A percentile compares a stretch with the other conserved stretches of the same genome.
Conservation (phyloP, 352 stramenopile species). For the Pythium folliculosum region DNA sequence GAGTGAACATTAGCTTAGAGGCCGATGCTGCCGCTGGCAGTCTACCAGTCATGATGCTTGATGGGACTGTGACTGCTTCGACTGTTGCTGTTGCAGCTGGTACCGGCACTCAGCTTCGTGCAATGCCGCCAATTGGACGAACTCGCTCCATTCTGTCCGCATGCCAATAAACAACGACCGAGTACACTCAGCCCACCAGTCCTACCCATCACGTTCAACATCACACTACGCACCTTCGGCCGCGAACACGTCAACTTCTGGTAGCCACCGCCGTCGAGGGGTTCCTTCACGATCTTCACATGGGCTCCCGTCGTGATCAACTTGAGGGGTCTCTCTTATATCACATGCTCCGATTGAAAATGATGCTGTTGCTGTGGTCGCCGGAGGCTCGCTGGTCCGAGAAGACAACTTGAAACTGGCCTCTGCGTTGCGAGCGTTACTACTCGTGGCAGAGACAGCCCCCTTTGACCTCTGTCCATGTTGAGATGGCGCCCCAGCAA, state of each 20-base stretch:
- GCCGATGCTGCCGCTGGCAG: background rate
- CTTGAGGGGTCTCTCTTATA: too few species aligned
- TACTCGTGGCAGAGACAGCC: background rate
- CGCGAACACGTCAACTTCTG: slow-evolving; percentile 19
- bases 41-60: background rate
- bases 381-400: background rate
- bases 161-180: background rate
- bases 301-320: background rate
- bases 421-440: background rate
- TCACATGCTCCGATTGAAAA: background rate
- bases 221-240: slow-evolving; percentile 14
- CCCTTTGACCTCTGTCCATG: background rate
- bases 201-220: background rate
- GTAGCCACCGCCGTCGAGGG: background rate
- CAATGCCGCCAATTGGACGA: slow-evolving; percentile 46
- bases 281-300: background rate
- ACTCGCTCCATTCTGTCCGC: slow-evolving; percentile 48
- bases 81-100: background rate
- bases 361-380: background rate
- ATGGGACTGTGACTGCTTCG: background rate
- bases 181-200: too few species aligned
- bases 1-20: background rate
- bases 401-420: slow-evolving; percentile 13
- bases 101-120: slow-evolving; percentile 35
- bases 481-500: background rate